Evolutionary conservation across 1,284 basidiomycete species (phyloP).

Genomic region (Neonothopanus nambi): DNA sequence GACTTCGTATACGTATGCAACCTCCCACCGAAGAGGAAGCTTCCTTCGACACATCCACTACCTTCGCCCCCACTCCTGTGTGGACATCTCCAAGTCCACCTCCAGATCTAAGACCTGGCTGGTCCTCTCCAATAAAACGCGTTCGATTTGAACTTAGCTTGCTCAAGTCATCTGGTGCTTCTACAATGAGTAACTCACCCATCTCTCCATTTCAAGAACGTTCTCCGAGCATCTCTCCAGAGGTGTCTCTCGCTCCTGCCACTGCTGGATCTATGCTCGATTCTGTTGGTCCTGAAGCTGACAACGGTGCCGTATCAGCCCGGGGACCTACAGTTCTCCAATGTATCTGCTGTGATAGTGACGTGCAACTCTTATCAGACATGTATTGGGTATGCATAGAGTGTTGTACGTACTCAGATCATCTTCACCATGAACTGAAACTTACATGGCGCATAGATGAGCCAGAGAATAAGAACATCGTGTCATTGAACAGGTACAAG

Average conservation of each 20-base stretch:
- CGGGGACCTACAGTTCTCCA: neutral
- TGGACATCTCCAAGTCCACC: neutral
- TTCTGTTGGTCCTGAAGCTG: neutral
- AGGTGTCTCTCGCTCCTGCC: neutral
- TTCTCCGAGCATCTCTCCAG: neutral
- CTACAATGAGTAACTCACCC: neutral
- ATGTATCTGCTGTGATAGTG: neutral
- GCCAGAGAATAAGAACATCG: neutral
- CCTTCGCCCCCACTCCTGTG: no score
- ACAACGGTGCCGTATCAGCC: neutral
- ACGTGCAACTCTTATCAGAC: neutral
- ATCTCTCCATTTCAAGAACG: neutral
- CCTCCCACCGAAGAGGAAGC: no score
- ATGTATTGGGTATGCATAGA: slow-evolving; percentile 1
- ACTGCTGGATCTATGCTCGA: neutral
- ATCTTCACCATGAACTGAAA: no score
- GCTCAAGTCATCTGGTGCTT: neutral
- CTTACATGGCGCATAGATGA: neutral
- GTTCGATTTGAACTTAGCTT: neutral
- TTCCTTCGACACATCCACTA: no score
- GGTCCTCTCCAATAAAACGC: neutral
- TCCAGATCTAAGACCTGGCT: neutral
- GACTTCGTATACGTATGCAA: no score
- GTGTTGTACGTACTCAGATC: neutral
- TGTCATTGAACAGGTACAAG: neutral